phyloP scores from a whole-genome alignment of 768 basidiomycete species.

The Psilocybe tampanensis region DNA sequence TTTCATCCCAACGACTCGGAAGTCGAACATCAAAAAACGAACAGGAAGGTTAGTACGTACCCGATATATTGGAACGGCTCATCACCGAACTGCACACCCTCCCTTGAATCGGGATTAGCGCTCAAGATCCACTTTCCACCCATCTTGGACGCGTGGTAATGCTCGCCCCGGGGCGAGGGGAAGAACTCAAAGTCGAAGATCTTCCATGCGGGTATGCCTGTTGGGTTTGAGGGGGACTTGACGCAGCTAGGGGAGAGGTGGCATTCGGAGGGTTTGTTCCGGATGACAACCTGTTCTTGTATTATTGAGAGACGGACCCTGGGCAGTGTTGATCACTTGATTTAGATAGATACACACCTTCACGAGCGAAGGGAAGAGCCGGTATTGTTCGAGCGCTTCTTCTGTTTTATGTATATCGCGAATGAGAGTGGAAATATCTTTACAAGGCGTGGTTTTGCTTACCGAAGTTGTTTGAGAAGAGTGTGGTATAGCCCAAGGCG shows the following conservation, averaged over 20 bases:
- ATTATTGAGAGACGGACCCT: too few relatives aligned
- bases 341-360: too few relatives aligned
- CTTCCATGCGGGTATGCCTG: slow-evolving; percentile 39
- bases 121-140: slow-evolving; percentile 34
- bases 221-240: slow-evolving; percentile 27
- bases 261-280: slow-evolving; percentile 26
- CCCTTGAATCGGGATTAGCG: slow-evolving; percentile 26
- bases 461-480: slow-evolving; percentile 28
- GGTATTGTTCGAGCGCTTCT: slow-evolving; percentile 29
- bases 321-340: too few relatives aligned
- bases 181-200: slow-evolving; percentile 35
- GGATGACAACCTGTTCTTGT: slow-evolving; percentile 26
- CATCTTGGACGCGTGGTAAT: slow-evolving; percentile 18
- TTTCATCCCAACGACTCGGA: too few relatives aligned
- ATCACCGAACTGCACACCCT: slow-evolving; percentile 6
- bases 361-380: slow-evolving; percentile 33
- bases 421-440: too few relatives aligned
- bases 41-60: slow-evolving; percentile 7
- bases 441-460: slow-evolving; percentile 4
- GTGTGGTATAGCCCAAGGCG: slow-evolving; percentile 25
- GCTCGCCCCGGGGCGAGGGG: slow-evolving; percentile 15
- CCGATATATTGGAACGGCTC: slow-evolving; percentile 27
- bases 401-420: too few relatives aligned
- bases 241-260: slow-evolving; percentile 27
- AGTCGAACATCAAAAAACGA: not conserved